Evolutionary conservation across 1,139 yeast species (phyloP), one percentile per base, ranked within the genome.

Genomic region (Sugiyamaella pinicola): DNA sequence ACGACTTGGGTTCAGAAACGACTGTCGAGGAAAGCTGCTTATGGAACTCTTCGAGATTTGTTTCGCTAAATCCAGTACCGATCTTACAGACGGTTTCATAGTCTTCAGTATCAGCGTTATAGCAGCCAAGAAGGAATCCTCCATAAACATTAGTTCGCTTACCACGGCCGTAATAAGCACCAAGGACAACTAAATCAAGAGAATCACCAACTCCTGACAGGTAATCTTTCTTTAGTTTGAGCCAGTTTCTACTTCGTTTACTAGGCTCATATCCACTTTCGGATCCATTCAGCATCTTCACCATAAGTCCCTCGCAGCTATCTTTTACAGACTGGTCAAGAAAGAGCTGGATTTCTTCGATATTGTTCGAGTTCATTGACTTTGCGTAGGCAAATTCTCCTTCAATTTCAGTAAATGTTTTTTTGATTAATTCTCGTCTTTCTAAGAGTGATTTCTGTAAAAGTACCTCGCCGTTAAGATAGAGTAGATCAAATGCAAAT

Each of bases 31-130:
- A 80, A 52, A 93, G 75, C 52, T 76, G 76, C 34, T 78, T 78
- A 64, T 85, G 78, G 37, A 93, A 70, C 39, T 72, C 71, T 33
- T 80, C 80, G 55, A 93, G 75, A 64, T 84, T 80, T 58, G 87
- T 97, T 60, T 93, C 99, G 37, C 91, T 82, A 67, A 93, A 93
- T 0, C 99, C 99, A 0, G 99, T 95, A 42, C 99, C 99, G 53
- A 95, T 91, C 69, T 95, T 93, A 73, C 99, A 93, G 42, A 96
- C 86, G 0, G 97, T 87, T 68, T 93, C 99, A 65, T 82, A 89
- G 63, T 90, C 97, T 19, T 95, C 98, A 0, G 89, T 80, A 57
- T 91, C 96, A 50, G 83, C 82, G 65, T 93, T 91, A 68, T 89
- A 91, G 38, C 95, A 84, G 0, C 96, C 99, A 52, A 95, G 75